Evolutionary conservation across 179 eudicot species (phyloP).

Genomic region (Silene coronaria): DNA sequence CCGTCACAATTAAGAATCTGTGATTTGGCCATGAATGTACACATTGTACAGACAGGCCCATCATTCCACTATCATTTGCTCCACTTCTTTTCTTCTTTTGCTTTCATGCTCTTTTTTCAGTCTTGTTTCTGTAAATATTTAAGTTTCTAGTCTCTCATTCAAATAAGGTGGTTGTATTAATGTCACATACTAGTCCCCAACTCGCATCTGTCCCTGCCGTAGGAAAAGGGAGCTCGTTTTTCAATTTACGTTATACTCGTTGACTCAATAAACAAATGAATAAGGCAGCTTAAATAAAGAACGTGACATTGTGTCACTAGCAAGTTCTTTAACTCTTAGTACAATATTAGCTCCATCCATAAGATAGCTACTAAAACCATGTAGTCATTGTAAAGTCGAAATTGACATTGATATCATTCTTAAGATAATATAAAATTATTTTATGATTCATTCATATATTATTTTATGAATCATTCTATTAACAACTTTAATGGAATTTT

Average conservation of each 20-base stretch:
- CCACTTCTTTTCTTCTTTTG: neutral
- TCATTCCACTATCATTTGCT: constrained; percentile 8
- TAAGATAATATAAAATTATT: too few relatives aligned
- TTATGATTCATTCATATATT: neutral
- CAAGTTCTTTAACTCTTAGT: too few relatives aligned
- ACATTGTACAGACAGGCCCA: neutral
- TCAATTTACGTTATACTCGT: neutral
- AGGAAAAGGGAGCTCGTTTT: neutral
- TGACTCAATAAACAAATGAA: too few relatives aligned
- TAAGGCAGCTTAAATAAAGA: too few relatives aligned
- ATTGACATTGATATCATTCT: neutral
- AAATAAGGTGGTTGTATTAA: neutral
- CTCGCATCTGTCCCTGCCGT: neutral
- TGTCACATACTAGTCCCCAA: neutral
- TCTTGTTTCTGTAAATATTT: too few relatives aligned
- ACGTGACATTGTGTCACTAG: too few relatives aligned
- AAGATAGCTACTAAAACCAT: too few relatives aligned
- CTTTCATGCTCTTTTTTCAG: neutral
- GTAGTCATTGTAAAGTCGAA: too few relatives aligned
- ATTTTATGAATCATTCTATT: neutral
- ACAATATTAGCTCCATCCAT: too few relatives aligned
- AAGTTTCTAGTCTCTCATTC: neutral
- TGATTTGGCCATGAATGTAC: neutral
- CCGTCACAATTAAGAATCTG: too few relatives aligned
- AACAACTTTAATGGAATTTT: neutral